Evolutionary conservation across 345 rosid genomes (phyloP), one percentile per base, ranked within the genome.

Genomic region (Camelina hispida): DNA sequence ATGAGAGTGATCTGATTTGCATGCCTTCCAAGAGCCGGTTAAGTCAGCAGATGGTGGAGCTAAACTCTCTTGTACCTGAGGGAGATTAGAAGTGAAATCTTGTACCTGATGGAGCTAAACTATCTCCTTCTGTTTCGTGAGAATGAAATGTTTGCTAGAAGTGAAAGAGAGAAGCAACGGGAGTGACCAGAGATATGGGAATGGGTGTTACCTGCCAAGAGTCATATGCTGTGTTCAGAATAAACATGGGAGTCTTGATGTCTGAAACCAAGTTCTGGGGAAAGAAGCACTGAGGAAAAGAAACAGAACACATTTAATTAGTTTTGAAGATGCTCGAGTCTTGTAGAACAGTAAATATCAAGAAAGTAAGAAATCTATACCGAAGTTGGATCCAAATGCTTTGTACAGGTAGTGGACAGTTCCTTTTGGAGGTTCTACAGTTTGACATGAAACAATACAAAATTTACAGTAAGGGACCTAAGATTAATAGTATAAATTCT

Each of bases 181-280:
- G 37, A 65, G 20, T 62, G 76, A 9, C 37, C 16, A 71, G 23
- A 12, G 48, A 14, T 25, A 7, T 10, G 23, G 16, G 58, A 60
- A 56, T 7, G 40, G 56, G n/a, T 34, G 30, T 62, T 84, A 90
- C 96, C 96, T 91, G 92, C 93, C 93, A 88, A 6, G 77, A 63
- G 68, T 90, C 93, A 38, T 90, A 90, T 12, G 93, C 96, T 37
- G 96, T 80, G 66, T 90, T 90, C 38, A 90, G 82, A 76, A 90
- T 76, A 77, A 88, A 88, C 71, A 87, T 59, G 3, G 96, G 91
- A 32, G 96, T 84, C 77, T 81, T 83, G n/a, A 90, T 80, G 66
- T 68, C 66, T 50, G 82, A 80, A n/a, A 90, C 84, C 62, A 83
- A 61, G 79, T 88, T 87, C 77, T 90, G 91, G 13, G 96, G 91